Evolutionary conservation across 371 early-diverging fungal species (phyloP), one percentile per base, ranked within the genome.

Genomic region (Chytridium lagenaria): DNA sequence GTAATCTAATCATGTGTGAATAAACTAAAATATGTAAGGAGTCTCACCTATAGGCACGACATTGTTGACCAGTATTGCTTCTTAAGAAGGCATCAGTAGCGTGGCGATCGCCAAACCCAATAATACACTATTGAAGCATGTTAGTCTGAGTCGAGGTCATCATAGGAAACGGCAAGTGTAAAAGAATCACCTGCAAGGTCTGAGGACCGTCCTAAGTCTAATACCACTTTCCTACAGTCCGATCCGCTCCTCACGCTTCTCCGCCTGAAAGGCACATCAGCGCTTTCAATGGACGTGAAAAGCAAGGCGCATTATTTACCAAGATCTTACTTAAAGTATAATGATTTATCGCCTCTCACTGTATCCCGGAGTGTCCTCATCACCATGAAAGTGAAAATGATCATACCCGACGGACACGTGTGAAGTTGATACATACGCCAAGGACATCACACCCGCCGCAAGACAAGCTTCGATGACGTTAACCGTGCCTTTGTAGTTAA

Each of bases 381-480:
- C 61, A 12, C 37, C 37, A 55, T 55, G 10, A 37, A 61, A 33
- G 36, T 61, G 61, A 26, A 34, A 61, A 5, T 28, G 3, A 34
- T 61, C 61, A 37, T 33, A 61, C 12, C 61, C 61, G 23, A 61
- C 5, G 15, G 12, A 16, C n/a, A 61, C 57, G 57, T 61, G 61
- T 7, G 61, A 61, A 23, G 61, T 34, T 15, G 61, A 61, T 3
- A 34, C 34, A 2, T 61, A 23, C 10, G 23, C 36, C 34, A 61
- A 23, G 3, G 12, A 7, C 2, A 10, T 55, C 7, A 61, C 61
- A 15, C 61, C 61, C 7, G 61, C 26, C 2, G 30, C 34, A 61
- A 61, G 3, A 23, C 61, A 61, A 10, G 61, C 61, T 23, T 61
- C 61, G 7, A 61, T 34, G 7, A 61, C 61, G 36, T 61, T 61